Conservation (phyloP, 306 rosid genomes). For the Comarum palustre region DNA sequence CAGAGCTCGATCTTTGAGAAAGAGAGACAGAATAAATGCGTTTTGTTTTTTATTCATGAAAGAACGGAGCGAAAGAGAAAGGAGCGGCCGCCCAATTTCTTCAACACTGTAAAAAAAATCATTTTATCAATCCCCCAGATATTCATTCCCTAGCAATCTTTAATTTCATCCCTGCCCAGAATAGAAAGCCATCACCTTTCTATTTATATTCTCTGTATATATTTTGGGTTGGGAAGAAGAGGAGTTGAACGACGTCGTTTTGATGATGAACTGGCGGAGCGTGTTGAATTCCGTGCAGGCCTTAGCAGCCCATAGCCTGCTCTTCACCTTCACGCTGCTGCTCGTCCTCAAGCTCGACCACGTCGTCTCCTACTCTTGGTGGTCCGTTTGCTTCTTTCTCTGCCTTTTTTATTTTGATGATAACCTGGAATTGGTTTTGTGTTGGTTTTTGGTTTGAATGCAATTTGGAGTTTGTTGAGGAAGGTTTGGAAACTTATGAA, state of each 20-base stretch:
- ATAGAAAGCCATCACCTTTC: background rate
- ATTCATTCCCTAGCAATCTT: background rate
- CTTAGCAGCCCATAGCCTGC: slow-evolving; percentile 71
- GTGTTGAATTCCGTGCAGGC: slow-evolving; percentile 89
- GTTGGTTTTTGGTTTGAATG: background rate
- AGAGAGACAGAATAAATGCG: slow-evolving; percentile 14
- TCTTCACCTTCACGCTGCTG: slow-evolving; percentile 71
- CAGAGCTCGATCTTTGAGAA: too few relatives aligned
- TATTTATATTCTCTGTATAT: background rate
- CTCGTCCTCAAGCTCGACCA: slow-evolving; percentile 93
- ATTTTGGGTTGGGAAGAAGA: too few relatives aligned
- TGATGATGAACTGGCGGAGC: slow-evolving; percentile 79
- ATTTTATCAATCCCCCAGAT: background rate
- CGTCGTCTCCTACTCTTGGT: slow-evolving; percentile 68
- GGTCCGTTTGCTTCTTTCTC: slow-evolving; percentile 48
- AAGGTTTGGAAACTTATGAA: slow-evolving; percentile 8
- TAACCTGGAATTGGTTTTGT: background rate
- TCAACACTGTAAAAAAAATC: background rate
- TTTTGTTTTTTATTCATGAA: slow-evolving; percentile 27
- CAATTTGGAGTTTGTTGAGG: slow-evolving; percentile 11
- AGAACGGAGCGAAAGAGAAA: background rate
- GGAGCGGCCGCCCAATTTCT: background rate
- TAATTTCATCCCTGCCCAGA: background rate
- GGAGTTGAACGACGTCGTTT: slow-evolving; percentile 6
- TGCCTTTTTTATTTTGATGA: background rate